Evolutionary conservation across 371 early-diverging fungal genomes (phyloP).

Genomic region (Circinella umbellata): DNA sequence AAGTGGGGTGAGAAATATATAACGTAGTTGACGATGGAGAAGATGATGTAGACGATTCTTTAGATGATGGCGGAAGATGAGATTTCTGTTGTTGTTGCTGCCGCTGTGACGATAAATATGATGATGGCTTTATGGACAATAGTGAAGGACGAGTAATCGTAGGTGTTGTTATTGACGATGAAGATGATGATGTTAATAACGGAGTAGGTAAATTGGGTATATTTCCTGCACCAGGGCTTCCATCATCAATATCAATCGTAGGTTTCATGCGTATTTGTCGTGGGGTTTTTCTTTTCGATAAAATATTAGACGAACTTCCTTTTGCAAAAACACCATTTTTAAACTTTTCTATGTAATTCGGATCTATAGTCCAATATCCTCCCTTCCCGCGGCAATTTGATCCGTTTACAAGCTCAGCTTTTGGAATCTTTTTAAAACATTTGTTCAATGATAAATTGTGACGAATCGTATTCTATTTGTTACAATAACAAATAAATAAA

Average conservation of each 20-base stretch:
- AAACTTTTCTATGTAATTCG: conserved; percentile 27
- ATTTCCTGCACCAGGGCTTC: no score
- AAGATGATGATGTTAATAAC: not conserved
- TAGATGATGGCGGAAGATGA: no score
- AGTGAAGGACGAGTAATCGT: no score
- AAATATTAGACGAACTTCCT: conserved; percentile 10
- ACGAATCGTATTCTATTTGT: conserved; percentile 70
- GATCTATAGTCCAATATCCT: conserved; percentile 62
- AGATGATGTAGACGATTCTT: no score
- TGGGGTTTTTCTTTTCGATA: conserved; percentile 14
- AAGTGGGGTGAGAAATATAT: no score
- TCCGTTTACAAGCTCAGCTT: conserved; percentile 42
- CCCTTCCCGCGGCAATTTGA: conserved; percentile 56
- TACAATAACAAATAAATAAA: not conserved
- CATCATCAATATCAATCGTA: not conserved
- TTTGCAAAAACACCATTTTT: conserved; percentile 30
- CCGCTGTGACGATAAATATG: not conserved
- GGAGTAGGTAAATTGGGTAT: no score
- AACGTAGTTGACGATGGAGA: no score
- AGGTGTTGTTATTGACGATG: not conserved
- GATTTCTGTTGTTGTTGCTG: no score
- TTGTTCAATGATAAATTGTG: conserved; percentile 82
- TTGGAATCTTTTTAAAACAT: conserved; percentile 70
- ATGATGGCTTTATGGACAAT: not conserved
- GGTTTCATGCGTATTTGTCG: conserved; percentile 13